Base-by-base conservation (phyloP, 116 monocot genomes). In the Dioscorea cayenensis region DNA sequence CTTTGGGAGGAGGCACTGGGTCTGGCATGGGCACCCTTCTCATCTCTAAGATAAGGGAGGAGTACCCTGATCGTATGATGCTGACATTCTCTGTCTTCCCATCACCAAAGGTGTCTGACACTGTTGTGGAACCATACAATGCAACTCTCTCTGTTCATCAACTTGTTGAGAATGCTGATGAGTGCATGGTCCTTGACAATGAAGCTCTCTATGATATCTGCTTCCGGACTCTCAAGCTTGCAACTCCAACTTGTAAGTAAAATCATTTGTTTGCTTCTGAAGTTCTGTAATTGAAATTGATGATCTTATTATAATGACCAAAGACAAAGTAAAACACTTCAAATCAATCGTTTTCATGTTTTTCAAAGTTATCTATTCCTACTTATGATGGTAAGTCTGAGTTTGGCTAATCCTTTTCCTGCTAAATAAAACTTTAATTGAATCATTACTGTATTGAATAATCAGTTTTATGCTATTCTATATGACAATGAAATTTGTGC, bases 141-240 rank as follows among this genome's bases (percentile, higher is more conserved):
- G 87, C 87, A 5, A 87, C 87, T 2, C 84, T 87, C 48, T 87
- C 87, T 9, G 87, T 87, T 69, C 87, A 87, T 29, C 87, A 87
- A 70, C 87, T 87, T 65, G 87, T 87, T 52, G 87, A 87, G 73
- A 87, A 87, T 71, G 87, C 87, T 8, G 87, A 87, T 60, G 87
- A 87, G 66, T 87, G 87, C 67, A 87, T 84, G 84, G 88, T 88
- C 27, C 84, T 81, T 13, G 88, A 88, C 79, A 88, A 88, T 60
- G 84, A 88, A 68, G 88, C 88, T 49, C 79, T 88, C 2, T 88
- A 88, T 65, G 88, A 88, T 63, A 84, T 88, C 66, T 79, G 86
- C 67, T 82, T 79, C 71, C 76, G 86, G 60, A 86, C 86, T 27
- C 79, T 86, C 27, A 82, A 86, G 70, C 86, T 86, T 23, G 72